Base-by-base conservation (phyloP, 179 eudicot species). In the Beta corolliflora region DNA sequence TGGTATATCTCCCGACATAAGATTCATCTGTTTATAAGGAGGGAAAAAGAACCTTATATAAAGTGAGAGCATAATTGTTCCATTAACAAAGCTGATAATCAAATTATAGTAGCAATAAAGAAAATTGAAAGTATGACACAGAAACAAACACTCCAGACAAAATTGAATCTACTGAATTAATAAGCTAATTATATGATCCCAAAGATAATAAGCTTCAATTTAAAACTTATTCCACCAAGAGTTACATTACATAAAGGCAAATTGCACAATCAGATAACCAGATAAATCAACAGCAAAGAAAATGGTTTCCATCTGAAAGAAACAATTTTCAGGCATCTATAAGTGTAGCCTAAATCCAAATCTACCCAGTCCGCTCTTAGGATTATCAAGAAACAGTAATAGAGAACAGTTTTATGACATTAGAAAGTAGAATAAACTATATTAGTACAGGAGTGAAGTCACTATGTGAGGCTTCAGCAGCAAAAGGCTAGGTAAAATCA, bases 1-100 rank as follows among this genome's bases (percentile, higher is more conserved):
- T 63, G 93, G 92, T 86, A 94, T 90, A 85, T 91, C 87, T 67
- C 93, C 97, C 70, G 90, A 78, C 94, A 94, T 93, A 71, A 94
- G 94, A 87, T 87, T 90, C 95, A 91, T 94, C 98, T 94, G 94
- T 79, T 71, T 7, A 61, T 81, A 53, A 60, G 46, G 70, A 25
- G 15, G 16, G 14, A 12, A 56, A 50, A 41, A 12, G 52, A 48
- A 7, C 25, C 15, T 29, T 25, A 48, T 58, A 59, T 18, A 50
- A 12, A 61, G 48, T 19, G 59, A 72, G 60, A 46, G 25, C 4
- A 50, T 9, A n/a, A 18, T 5, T 16, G 56, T 53, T 21, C 23
- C 12, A 36, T 10, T n/a, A 15, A 44, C 9, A 46, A 15, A 52
- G 80, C 48, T 36, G 5, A 44, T 41, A 55, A 9, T 45, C 25